Conservation (phyloP, 176 grass and related monocot genomes). For the Avena insularis region DNA sequence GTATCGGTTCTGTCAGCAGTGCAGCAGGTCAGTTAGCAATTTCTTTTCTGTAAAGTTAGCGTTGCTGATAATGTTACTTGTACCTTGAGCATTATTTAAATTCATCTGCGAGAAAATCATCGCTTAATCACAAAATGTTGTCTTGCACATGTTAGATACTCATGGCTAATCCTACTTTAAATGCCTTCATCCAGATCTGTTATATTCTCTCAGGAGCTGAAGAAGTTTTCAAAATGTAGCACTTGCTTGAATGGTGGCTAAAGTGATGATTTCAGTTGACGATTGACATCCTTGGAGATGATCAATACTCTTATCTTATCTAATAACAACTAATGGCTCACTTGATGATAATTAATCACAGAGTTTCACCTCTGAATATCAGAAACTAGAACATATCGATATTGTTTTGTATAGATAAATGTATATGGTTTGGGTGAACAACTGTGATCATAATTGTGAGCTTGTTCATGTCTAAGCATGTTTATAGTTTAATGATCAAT, state of each 20-base stretch:
- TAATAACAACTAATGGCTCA: conserved; percentile 13
- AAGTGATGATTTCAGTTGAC: conserved; percentile 23
- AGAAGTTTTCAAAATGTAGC: background rate
- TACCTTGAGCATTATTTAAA: conserved; percentile 26
- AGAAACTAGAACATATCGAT: conserved; percentile 5
- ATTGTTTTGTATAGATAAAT: conserved; percentile 4
- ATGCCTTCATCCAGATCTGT: conserved; percentile 5
- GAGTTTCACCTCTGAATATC: conserved; percentile 14
- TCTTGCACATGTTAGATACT: background rate
- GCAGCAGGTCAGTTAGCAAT: conserved; percentile 73
- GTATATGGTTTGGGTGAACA: background rate
- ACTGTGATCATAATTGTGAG: background rate
- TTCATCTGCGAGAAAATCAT: background rate
- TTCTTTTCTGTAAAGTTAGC: conserved; percentile 37
- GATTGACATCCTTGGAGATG: background rate
- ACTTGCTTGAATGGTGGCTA: background rate
- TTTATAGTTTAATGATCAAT: background rate
- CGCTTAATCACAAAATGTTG: background rate
- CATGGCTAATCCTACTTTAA: background rate
- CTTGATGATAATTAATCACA: conserved; percentile 10
- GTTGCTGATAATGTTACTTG: background rate
- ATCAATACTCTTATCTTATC: background rate
- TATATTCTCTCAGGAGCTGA: background rate
- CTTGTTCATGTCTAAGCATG: conserved; percentile 5
- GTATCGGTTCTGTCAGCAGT: conserved; percentile 91